A percentile compares a stretch with the other conserved stretches of the same genome.
Conservation (phyloP, 306 rosid species). For the Glycine soja region DNA sequence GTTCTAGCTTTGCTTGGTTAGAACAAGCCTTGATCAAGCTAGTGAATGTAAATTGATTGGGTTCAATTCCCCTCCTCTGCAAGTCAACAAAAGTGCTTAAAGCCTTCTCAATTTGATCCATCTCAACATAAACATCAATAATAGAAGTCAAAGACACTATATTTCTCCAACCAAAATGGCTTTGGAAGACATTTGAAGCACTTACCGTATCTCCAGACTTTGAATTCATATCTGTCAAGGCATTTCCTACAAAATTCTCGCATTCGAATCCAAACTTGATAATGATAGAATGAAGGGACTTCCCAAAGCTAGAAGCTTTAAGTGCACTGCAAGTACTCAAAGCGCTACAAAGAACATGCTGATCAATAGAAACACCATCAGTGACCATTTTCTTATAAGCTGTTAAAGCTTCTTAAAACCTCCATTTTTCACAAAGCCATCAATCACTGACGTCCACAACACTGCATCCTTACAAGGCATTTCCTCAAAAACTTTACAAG, state of each 20-base stretch:
- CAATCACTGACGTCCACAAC: conserved; percentile 68
- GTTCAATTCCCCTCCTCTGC: conserved; percentile 53
- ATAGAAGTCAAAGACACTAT: conserved; percentile 62
- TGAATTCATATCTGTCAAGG: conserved; percentile 59
- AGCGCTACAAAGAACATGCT: conserved; percentile 61
- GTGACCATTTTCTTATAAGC: conserved; percentile 58
- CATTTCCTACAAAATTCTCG: conserved; percentile 54
- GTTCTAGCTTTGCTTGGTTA: conserved; percentile 62
- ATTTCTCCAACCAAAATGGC: conserved; percentile 46
- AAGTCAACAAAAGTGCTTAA: conserved; percentile 55
- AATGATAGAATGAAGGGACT: conserved; percentile 58
- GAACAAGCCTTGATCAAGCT: conserved; percentile 70
- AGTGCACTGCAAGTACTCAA: conserved; percentile 57
- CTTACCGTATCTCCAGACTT: conserved; percentile 60
- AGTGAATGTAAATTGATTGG: conserved; percentile 71
- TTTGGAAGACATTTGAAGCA: conserved; percentile 57
- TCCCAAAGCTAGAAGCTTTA: conserved; percentile 52
- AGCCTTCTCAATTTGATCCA: conserved; percentile 53
- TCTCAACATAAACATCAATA: conserved; percentile 61
- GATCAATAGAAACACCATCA: conserved; percentile 54
- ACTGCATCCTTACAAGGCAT: conserved; percentile 65
- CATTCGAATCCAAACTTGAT: conserved; percentile 61
- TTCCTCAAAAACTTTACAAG: conserved; percentile 64
- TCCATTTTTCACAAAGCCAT: conserved; percentile 63
- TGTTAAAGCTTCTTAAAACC: conserved; percentile 55